A percentile compares a stretch with the other conserved stretches of the same genome.
These are phyloP conservation scores for Trichophyton verrucosum DNA, from an alignment of 2,329 filamentous ascomycete species.

Conservation along the genomic window DNA sequence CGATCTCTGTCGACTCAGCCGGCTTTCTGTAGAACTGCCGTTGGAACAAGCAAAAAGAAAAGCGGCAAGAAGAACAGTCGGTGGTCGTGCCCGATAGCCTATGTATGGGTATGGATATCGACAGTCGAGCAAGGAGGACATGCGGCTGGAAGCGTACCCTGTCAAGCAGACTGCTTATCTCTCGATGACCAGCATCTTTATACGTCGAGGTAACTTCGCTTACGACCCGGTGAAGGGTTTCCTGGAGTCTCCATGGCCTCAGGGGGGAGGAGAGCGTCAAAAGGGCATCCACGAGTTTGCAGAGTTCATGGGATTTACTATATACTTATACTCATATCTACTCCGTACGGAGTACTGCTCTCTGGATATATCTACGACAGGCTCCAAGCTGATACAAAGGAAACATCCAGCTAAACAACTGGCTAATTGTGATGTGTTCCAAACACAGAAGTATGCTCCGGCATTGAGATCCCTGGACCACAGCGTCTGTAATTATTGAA, in stretches of 20 bases:
- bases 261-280: too few species aligned
- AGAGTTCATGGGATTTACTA: neutral
- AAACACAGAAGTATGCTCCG: neutral
- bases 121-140: neutral
- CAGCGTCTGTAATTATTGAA: neutral
- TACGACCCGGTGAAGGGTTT: constrained; percentile 1
- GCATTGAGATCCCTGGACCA: neutral
- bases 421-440: neutral
- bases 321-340: neutral
- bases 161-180: neutral
- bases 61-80: neutral
- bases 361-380: neutral
- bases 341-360: neutral
- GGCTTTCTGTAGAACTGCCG: neutral
- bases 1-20: neutral
- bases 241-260: neutral
- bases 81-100: neutral
- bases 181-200: neutral
- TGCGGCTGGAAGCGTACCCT: constrained; percentile 1
- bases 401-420: too few species aligned
- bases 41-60: neutral
- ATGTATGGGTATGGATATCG: neutral
- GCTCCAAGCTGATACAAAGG: too few species aligned
- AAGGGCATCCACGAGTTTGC: neutral
- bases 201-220: constrained; percentile 2